Evolutionary conservation across 75 land plant genomes (phyloP).

Genomic region (Pinus taeda): DNA sequence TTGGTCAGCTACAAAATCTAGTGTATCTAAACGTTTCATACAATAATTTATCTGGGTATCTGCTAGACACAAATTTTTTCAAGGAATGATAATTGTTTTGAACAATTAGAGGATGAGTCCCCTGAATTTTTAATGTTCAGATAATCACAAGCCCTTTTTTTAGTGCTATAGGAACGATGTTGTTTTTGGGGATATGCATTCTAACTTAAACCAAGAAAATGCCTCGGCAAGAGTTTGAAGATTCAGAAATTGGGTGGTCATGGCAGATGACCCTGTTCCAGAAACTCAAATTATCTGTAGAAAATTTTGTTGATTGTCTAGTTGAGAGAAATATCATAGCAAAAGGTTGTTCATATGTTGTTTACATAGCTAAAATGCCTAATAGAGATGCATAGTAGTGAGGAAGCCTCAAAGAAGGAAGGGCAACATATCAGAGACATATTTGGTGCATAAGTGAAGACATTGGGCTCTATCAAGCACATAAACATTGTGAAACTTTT

Average conservation of each 20-base stretch:
- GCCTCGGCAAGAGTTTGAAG: too few relatives aligned
- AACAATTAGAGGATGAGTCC: neutral
- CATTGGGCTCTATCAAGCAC: too few relatives aligned
- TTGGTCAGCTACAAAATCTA: slow-evolving; percentile 62
- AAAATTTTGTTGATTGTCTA: slow-evolving; percentile 50
- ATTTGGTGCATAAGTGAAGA: slow-evolving; percentile 61
- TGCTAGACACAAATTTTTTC: slow-evolving; percentile 78
- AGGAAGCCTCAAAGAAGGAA: slow-evolving; percentile 12
- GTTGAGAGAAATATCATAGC: slow-evolving; percentile 60
- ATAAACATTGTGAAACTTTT: too few relatives aligned
- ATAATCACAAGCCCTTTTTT: too few relatives aligned
- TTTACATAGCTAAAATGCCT: slow-evolving; percentile 50
- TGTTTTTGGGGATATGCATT: neutral
- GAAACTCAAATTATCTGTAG: slow-evolving; percentile 52
- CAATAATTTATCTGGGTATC: slow-evolving; percentile 72
- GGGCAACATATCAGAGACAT: slow-evolving; percentile 31
- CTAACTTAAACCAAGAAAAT: neutral
- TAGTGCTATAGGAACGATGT: too few relatives aligned
- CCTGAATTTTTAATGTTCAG: too few relatives aligned
- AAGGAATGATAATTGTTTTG: slow-evolving; percentile 28
- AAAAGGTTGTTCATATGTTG: slow-evolving; percentile 64
- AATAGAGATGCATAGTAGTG: slow-evolving; percentile 18
- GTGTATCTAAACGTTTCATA: slow-evolving; percentile 65
- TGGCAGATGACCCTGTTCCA: slow-evolving; percentile 87
- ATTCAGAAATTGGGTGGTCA: slow-evolving; percentile 24